Conservation (phyloP, 192 early-diverging fungal genomes). For the Dissophora globulifera region DNA sequence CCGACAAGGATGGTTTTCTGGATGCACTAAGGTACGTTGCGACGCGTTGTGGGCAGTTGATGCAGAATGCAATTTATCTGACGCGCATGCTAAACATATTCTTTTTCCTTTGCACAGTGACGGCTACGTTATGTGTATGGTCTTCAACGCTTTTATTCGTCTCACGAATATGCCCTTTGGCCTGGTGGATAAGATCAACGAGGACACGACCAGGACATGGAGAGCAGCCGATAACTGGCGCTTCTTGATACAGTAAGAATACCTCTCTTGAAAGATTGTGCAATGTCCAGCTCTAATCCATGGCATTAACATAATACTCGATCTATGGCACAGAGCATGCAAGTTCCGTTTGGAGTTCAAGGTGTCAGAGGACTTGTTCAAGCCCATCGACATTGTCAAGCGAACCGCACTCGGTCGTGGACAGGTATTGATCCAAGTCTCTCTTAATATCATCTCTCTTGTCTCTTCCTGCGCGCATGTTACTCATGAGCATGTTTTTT, state of each 20-base stretch:
- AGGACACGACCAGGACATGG: constrained; percentile 63
- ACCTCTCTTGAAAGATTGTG: no score
- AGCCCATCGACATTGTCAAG: constrained; percentile 61
- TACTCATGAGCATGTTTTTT: background rate
- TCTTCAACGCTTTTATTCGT: constrained; percentile 62
- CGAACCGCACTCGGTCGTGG: constrained; percentile 53
- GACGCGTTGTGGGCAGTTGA: no score
- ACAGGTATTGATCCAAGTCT: no score
- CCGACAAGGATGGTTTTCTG: constrained; percentile 58
- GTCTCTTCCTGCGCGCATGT: no score
- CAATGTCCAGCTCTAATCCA: no score
- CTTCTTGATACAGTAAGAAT: constrained; percentile 67
- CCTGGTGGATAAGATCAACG: constrained; percentile 65
- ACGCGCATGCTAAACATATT: no score
- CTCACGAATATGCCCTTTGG: constrained; percentile 67
- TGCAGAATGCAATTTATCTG: no score
- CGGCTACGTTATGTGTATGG: constrained; percentile 61
- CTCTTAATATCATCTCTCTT: no score
- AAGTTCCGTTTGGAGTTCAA: constrained; percentile 65
- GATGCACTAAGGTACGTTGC: constrained; percentile 61
- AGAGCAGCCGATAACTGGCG: constrained; percentile 66
- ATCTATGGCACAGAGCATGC: constrained; percentile 57
- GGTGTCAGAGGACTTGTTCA: constrained; percentile 53
- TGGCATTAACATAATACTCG: no score
- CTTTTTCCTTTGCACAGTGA: no score